These are phyloP conservation scores for Sporobolus alterniflorus DNA, from an alignment of 202 grass and related monocot species.

Conservation along the genomic window DNA sequence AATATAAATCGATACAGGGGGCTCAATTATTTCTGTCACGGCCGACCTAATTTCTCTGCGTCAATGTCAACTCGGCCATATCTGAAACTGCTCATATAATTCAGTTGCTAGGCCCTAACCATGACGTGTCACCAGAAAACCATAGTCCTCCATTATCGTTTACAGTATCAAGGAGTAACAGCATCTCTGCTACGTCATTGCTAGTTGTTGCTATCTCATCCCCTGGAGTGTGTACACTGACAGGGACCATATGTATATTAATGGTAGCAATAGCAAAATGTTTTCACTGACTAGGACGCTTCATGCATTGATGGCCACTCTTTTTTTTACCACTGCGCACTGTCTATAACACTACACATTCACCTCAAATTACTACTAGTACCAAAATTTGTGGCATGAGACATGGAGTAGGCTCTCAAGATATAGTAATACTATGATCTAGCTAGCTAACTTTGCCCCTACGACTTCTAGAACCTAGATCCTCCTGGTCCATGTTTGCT, in stretches of 20 bases:
- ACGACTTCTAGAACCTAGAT: slow-evolving; percentile 32
- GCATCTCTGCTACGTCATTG: too few species aligned
- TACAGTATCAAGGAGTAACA: too few species aligned
- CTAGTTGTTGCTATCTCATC: too few species aligned
- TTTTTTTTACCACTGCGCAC: too few species aligned
- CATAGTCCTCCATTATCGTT: too few species aligned
- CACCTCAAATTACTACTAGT: background rate
- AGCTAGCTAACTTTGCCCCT: background rate
- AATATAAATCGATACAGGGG: background rate
- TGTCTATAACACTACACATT: too few species aligned
- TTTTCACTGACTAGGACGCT: too few species aligned
- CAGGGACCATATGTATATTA: too few species aligned
- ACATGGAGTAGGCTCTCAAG: slow-evolving; percentile 30
- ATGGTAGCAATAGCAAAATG: too few species aligned
- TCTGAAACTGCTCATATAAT: background rate
- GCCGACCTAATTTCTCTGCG: background rate
- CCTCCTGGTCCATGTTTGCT: slow-evolving; percentile 8
- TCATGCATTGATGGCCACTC: too few species aligned
- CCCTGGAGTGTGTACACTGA: too few species aligned
- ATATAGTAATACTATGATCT: background rate
- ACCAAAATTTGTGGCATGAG: slow-evolving; percentile 18
- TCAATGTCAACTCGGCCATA: background rate
- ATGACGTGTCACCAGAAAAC: too few species aligned
- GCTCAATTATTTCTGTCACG: background rate
- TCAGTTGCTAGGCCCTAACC: background rate